These are phyloP conservation scores for Jackrogersella multiformis DNA, from an alignment of 495 filamentous ascomycete species.

Conservation along the genomic window DNA sequence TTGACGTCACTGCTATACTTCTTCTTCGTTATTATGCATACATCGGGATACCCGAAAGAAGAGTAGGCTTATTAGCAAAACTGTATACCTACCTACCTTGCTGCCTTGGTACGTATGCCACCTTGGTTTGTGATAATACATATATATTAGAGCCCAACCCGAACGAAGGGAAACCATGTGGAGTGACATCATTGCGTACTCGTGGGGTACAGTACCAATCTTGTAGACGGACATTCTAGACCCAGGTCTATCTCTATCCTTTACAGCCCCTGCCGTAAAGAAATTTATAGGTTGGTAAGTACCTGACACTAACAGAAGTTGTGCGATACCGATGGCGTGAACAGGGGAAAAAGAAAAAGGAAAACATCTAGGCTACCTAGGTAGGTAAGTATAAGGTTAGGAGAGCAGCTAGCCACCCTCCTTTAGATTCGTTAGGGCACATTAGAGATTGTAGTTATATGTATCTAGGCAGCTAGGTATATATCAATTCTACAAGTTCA, in stretches of 20 bases:
- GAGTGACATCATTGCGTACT: constrained; percentile 32
- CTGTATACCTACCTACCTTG: too few species aligned
- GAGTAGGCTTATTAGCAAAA: background rate
- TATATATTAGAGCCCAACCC: background rate
- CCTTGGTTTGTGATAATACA: background rate
- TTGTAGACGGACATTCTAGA: constrained; percentile 24
- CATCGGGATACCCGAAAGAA: background rate
- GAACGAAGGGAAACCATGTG: constrained; percentile 4
- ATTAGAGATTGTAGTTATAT: too few species aligned
- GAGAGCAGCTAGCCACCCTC: too few species aligned
- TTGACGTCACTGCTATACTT: background rate
- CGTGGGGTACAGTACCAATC: constrained; percentile 32
- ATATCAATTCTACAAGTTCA: too few species aligned
- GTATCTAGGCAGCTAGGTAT: too few species aligned
- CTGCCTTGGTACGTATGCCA: too few species aligned
- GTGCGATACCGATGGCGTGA: too few species aligned
- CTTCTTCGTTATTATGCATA: background rate
- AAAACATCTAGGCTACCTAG: too few species aligned
- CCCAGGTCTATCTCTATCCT: background rate
- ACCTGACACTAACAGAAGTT: background rate
- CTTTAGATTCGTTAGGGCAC: too few species aligned
- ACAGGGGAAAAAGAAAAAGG: too few species aligned
- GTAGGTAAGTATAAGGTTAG: too few species aligned
- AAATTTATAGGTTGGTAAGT: background rate
- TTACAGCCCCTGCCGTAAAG: background rate